These are phyloP conservation scores for Rhododendron ferrugineum DNA, from an alignment of 148 eudicot genomes.

Conservation along the genomic window DNA sequence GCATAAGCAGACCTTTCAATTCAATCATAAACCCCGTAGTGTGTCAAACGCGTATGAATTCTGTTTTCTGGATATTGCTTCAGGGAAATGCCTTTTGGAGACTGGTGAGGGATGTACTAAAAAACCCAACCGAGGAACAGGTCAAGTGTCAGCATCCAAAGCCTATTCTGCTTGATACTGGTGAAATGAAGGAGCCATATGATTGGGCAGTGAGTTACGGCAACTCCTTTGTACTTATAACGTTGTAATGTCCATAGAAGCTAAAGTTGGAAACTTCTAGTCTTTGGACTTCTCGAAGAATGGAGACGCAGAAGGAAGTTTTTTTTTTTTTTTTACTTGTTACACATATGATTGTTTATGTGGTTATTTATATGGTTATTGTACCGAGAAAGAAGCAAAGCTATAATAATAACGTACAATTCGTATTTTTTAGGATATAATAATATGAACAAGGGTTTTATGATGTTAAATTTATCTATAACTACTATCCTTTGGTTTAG, in stretches of 20 bases:
- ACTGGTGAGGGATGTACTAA: constrained; percentile 60
- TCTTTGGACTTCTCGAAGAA: not conserved
- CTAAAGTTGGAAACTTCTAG: constrained; percentile 1
- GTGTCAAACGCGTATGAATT: not conserved
- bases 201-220: constrained; percentile 91
- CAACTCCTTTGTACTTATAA: not conserved
- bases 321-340: not conserved
- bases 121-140: constrained; percentile 62
- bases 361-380: not conserved
- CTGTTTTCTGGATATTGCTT: constrained; percentile 8
- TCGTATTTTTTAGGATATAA: not conserved
- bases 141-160: constrained; percentile 75
- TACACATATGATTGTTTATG: not conserved
- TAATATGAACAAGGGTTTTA: not conserved
- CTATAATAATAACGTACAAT: not conserved
- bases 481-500: not conserved
- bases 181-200: constrained; percentile 91
- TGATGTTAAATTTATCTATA: not conserved
- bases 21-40: not conserved
- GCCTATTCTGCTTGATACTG: constrained; percentile 89
- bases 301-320: not conserved
- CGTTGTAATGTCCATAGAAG: not conserved
- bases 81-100: constrained; percentile 96
- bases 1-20: not conserved
- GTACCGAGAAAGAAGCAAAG: not conserved